Conservation (phyloP, 1,284 basidiomycete genomes). For the Ganoderma multipileum region DNA sequence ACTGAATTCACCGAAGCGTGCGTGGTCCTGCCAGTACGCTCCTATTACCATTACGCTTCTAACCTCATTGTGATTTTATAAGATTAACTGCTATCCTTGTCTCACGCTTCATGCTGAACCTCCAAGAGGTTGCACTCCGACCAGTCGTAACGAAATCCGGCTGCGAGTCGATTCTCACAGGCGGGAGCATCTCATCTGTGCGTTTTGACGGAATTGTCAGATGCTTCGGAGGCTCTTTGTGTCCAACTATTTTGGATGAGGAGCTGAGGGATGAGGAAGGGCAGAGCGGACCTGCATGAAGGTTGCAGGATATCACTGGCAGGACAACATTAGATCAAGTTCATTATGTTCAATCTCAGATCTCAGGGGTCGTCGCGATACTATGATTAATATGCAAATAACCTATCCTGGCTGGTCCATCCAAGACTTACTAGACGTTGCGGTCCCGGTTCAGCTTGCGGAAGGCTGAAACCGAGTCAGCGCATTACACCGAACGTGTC, state of each 20-base stretch:
- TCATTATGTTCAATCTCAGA: too few species aligned
- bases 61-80: not conserved
- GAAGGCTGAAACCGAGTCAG: too few species aligned
- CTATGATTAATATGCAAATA: too few species aligned
- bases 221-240: not conserved
- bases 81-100: constrained; percentile 8
- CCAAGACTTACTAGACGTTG: too few species aligned
- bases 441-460: too few species aligned
- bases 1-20: not conserved
- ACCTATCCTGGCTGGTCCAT: too few species aligned
- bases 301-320: too few species aligned
- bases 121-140: not conserved
- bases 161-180: not conserved
- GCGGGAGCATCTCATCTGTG: not conserved
- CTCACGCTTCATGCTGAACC: constrained; percentile 4
- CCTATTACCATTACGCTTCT: not conserved
- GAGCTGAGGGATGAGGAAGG: too few species aligned
- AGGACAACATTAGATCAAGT: too few species aligned
- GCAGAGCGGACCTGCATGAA: too few species aligned
- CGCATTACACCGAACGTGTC: too few species aligned
- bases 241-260: not conserved
- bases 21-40: not conserved
- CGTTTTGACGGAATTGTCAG: not conserved
- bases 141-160: not conserved
- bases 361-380: too few species aligned